These are phyloP conservation scores for Lactifluus volemus DNA, from an alignment of 768 basidiomycete species.

Conservation along the genomic window DNA sequence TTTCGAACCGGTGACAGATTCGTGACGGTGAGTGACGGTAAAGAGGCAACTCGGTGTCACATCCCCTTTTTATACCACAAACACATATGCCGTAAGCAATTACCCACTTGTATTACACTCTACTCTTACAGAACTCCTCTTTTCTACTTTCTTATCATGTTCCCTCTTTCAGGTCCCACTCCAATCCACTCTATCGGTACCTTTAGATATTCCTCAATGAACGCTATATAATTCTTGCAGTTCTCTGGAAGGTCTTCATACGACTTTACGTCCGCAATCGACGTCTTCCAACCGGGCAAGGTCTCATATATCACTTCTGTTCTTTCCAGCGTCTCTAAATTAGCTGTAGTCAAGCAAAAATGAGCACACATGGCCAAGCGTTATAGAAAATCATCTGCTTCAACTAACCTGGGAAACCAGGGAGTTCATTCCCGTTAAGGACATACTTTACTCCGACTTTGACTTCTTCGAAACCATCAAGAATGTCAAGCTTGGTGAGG, in stretches of 20 bases:
- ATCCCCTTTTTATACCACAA: slow-evolving; percentile 22
- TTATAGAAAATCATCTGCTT: slow-evolving; percentile 8
- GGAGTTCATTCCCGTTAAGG: slow-evolving; percentile 66
- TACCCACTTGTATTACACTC: too few relatives aligned
- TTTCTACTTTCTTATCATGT: slow-evolving; percentile 45
- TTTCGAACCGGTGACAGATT: slow-evolving; percentile 25
- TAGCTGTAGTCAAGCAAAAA: slow-evolving; percentile 39
- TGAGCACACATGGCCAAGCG: neutral
- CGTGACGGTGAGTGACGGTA: slow-evolving; percentile 28
- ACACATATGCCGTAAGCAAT: slow-evolving; percentile 23
- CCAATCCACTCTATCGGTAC: slow-evolving; percentile 89
- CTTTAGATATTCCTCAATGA: slow-evolving; percentile 67
- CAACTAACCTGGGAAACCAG: slow-evolving; percentile 76
- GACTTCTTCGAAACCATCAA: slow-evolving; percentile 80
- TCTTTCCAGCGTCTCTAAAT: slow-evolving; percentile 69
- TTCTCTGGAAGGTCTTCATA: slow-evolving; percentile 77
- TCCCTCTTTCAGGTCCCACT: slow-evolving; percentile 79
- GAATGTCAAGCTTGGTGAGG: slow-evolving; percentile 91
- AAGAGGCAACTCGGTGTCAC: slow-evolving; percentile 21
- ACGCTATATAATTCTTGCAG: slow-evolving; percentile 79
- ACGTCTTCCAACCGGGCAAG: slow-evolving; percentile 83
- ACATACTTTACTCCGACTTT: slow-evolving; percentile 79
- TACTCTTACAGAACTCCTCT: neutral
- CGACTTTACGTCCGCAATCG: slow-evolving; percentile 52
- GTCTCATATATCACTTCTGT: slow-evolving; percentile 85